Evolutionary conservation across 2,329 filamentous ascomycete genomes (phyloP).

Genomic region (Fusarium begoniae): DNA sequence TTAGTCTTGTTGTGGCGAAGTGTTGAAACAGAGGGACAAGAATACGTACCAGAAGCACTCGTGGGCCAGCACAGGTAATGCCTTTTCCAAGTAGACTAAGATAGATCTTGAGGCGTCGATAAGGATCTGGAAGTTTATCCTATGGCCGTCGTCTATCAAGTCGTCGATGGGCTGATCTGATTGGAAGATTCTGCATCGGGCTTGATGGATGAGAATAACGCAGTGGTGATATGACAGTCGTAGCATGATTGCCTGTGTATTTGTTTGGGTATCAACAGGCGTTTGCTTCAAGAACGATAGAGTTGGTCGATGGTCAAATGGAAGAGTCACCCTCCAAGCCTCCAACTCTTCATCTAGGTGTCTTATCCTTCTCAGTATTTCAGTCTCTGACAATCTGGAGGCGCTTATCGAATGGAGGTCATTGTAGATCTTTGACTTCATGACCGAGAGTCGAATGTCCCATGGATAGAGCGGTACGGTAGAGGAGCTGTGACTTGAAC

Average conservation of each 20-base stretch:
- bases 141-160: background rate
- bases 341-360: conserved; percentile 13
- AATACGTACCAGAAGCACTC: conserved; percentile 2
- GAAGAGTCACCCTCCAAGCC: conserved; percentile 1
- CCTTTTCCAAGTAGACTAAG: background rate
- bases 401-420: background rate
- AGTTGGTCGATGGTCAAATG: background rate
- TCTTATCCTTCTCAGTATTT: background rate
- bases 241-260: conserved; percentile 1
- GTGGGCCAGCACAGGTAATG: background rate
- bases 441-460: background rate
- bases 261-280: background rate
- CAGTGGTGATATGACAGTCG: background rate
- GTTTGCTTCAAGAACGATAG: background rate
- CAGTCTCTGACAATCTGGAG: background rate
- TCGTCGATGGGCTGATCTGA: fast-evolving
- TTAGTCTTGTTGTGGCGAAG: no score
- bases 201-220: background rate
- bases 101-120: conserved; percentile 4
- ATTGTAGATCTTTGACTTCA: background rate
- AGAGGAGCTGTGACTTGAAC: fast-evolving
- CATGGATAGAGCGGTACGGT: background rate
- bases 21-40: no score
- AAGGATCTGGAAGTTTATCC: background rate
- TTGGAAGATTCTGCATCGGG: background rate